phyloP scores from a whole-genome alignment of 2,329 filamentous ascomycete species.

The Emmonsia crescens region DNA sequence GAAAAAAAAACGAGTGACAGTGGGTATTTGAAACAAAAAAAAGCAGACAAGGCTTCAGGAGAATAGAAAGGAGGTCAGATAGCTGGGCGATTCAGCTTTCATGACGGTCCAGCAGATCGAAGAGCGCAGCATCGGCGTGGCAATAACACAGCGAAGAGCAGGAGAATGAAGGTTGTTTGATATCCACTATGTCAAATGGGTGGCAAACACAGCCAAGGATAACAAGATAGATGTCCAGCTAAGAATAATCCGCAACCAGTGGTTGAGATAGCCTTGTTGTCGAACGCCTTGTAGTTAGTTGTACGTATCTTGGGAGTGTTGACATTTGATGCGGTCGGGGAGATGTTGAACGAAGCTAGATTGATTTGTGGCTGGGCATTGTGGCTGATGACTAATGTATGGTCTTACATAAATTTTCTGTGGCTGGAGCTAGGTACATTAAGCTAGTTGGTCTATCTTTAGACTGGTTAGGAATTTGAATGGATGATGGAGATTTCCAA shows the following conservation, averaged over 20 bases:
- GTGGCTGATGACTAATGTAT: neutral
- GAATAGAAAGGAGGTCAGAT: slow-evolving; percentile 1
- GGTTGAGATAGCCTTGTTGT: neutral
- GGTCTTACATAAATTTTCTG: neutral
- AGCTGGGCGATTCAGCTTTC: slow-evolving; percentile 4
- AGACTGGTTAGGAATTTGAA: too few species aligned
- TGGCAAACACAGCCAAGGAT: neutral
- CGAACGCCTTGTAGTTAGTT: neutral
- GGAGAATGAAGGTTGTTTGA: neutral
- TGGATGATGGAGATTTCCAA: too few species aligned
- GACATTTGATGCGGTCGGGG: neutral
- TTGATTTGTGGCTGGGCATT: neutral
- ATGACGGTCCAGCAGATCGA: slow-evolving; percentile 1
- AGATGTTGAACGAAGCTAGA: too few species aligned
- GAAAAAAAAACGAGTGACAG: slow-evolving; percentile 7
- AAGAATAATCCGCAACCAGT: neutral
- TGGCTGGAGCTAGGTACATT: neutral
- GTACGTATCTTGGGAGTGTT: too few species aligned
- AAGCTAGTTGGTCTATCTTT: too few species aligned
- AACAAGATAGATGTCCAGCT: neutral
- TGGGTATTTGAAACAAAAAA: neutral
- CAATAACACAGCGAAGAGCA: neutral
- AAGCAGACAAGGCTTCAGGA: slow-evolving; percentile 1
- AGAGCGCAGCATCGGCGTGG: neutral
- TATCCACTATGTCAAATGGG: neutral